Conservation (phyloP, 805 yeast species). For the Sugiyamaella smithiae region DNA sequence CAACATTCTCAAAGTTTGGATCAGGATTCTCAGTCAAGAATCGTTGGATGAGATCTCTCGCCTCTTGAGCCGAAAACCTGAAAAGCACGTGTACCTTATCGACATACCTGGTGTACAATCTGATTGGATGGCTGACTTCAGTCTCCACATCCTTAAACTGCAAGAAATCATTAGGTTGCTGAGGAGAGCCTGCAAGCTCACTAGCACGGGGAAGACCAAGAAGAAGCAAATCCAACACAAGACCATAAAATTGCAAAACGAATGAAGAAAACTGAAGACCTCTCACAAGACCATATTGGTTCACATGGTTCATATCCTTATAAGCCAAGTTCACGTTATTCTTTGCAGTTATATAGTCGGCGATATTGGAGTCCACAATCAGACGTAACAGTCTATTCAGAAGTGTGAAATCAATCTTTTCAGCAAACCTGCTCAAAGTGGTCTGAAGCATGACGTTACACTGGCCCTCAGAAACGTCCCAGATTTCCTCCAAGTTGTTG, state of each 20-base stretch:
- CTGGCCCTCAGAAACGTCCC: conserved; percentile 76
- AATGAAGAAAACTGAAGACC: conserved; percentile 92
- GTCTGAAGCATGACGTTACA: conserved; percentile 84
- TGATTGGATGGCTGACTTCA: conserved; percentile 71
- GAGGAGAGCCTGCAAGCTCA: conserved; percentile 79
- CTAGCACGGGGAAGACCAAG: conserved; percentile 84
- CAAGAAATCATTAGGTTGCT: conserved; percentile 70
- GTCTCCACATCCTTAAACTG: conserved; percentile 59
- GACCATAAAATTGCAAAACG: conserved; percentile 85
- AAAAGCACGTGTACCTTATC: conserved; percentile 80
- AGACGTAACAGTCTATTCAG: conserved; percentile 77
- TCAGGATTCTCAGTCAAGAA: conserved; percentile 83
- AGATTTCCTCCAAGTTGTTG: conserved; percentile 70
- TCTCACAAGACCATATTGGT: conserved; percentile 80
- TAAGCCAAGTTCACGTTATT: conserved; percentile 78
- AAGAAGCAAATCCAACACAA: conserved; percentile 74
- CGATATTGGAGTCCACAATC: conserved; percentile 83
- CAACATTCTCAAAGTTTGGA: conserved; percentile 82
- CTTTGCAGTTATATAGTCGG: conserved; percentile 89
- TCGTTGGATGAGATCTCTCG: conserved; percentile 71
- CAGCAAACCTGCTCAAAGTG: conserved; percentile 63
- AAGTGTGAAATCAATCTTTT: conserved; percentile 84
- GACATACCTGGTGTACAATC: conserved; percentile 76
- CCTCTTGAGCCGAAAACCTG: conserved; percentile 69
- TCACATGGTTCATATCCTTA: conserved; percentile 93